phyloP scores from a whole-genome alignment of 1,284 basidiomycete genomes.

The Cutaneotrichosporon mucoides region DNA sequence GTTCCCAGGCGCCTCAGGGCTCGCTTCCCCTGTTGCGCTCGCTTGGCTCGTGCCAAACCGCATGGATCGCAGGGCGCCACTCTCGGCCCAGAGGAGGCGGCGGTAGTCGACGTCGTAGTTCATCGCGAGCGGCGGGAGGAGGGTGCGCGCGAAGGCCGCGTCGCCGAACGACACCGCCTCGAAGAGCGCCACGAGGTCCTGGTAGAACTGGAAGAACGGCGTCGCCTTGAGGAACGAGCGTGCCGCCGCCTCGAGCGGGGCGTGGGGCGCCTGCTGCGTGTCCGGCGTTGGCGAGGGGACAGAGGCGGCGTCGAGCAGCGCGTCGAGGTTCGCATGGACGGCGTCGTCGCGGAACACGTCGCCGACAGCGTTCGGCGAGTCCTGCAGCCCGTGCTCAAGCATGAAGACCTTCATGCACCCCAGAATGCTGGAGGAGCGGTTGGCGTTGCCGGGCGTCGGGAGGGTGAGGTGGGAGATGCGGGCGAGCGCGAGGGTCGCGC shows the following conservation, averaged over 20 bases:
- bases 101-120: conserved; percentile 79
- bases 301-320: conserved; percentile 19
- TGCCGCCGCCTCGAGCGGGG: conserved; percentile 60
- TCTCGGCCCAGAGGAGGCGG: conserved; percentile 76
- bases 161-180: conserved; percentile 87
- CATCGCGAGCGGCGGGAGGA: conserved; percentile 68
- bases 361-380: conserved; percentile 51
- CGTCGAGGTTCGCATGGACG: conserved; percentile 59
- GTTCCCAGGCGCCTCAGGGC: background rate
- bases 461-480: background rate
- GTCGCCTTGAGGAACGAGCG: conserved; percentile 59
- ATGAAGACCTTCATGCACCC: conserved; percentile 90
- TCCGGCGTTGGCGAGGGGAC: background rate
- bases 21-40: background rate
- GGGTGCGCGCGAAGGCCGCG: conserved; percentile 65
- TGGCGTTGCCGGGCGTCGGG: background rate
- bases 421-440: conserved; percentile 53
- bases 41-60: conserved; percentile 36
- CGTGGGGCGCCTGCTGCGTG: background rate
- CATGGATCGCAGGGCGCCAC: conserved; percentile 58
- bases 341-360: conserved; percentile 53
- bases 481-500: conserved; percentile 61
- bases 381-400: conserved; percentile 65
- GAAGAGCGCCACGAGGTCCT: conserved; percentile 83
- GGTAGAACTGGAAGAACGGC: conserved; percentile 92